Evolutionary conservation across 2,329 filamentous ascomycete species (phyloP).

Genomic region (Amylocarpus encephaloides): DNA sequence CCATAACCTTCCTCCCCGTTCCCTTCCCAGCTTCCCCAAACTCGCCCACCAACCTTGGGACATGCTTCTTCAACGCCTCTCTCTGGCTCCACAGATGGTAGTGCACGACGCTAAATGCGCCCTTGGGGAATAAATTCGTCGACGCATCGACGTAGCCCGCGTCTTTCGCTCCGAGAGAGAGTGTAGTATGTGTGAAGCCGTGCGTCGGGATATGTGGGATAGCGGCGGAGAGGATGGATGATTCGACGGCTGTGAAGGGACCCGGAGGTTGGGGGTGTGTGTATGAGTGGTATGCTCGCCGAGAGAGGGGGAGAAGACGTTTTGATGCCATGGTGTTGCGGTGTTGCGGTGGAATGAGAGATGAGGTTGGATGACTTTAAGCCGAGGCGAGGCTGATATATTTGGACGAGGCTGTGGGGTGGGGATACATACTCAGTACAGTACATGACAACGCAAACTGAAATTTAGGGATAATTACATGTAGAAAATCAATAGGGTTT

Average conservation of each 20-base stretch:
- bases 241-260: conserved; percentile 63
- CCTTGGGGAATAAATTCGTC: conserved; percentile 72
- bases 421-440: too few relatives aligned
- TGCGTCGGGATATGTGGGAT: conserved; percentile 70
- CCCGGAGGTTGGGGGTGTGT: conserved; percentile 54
- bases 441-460: too few relatives aligned
- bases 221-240: conserved; percentile 73
- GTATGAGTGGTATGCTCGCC: conserved; percentile 56
- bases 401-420: neutral
- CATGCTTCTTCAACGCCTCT: conserved; percentile 41
- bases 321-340: conserved; percentile 2
- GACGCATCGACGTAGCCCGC: conserved; percentile 83
- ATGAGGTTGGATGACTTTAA: neutral
- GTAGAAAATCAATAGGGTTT: too few relatives aligned
- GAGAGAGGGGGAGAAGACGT: neutral
- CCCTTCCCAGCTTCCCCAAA: conserved; percentile 33
- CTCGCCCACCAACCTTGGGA: conserved; percentile 23
- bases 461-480: too few relatives aligned
- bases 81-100: conserved; percentile 69
- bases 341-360: neutral
- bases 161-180: conserved; percentile 74
- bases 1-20: conserved; percentile 59
- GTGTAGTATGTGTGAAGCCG: conserved; percentile 71
- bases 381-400: neutral
- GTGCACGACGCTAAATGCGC: conserved; percentile 73